phyloP scores from a whole-genome alignment of 202 grass and related monocot genomes.

The Elaeis oleifera region DNA sequence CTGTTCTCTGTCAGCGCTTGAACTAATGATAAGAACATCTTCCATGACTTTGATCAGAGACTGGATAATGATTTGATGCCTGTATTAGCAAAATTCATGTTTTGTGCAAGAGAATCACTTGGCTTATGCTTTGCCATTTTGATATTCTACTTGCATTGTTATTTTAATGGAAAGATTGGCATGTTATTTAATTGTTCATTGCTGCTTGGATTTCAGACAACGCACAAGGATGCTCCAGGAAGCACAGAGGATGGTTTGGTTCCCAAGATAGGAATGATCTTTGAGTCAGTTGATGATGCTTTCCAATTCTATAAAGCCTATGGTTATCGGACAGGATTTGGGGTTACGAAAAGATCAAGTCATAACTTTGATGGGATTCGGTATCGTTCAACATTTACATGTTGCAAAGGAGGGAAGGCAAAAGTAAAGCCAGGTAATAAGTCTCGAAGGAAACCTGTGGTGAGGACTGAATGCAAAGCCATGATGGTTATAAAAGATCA shows the following conservation, averaged over 20 bases:
- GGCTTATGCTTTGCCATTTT: no score
- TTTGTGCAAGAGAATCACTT: no score
- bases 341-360: slow-evolving; percentile 2
- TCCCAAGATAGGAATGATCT: slow-evolving; percentile 6
- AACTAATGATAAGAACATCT: no score
- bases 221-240: no score
- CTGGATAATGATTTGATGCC: no score
- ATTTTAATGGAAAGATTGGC: no score
- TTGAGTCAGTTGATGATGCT: slow-evolving; percentile 4
- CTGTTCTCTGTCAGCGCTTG: no score
- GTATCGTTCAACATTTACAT: slow-evolving; percentile 6
- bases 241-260: not conserved
- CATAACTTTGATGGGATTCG: slow-evolving; percentile 1
- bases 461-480: not conserved
- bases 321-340: slow-evolving; percentile 4
- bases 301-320: not conserved
- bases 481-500: slow-evolving; percentile 15
- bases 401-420: slow-evolving; percentile 8
- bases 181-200: no score
- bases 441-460: slow-evolving; percentile 1
- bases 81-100: no score
- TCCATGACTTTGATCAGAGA: no score
- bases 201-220: no score
- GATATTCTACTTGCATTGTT: no score
- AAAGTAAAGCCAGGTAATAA: not conserved